A percentile compares a stretch with the other conserved stretches of the same genome.
These are phyloP conservation scores for Rhododendron vialii DNA, from an alignment of 148 eudicot species.

Conservation along the genomic window DNA sequence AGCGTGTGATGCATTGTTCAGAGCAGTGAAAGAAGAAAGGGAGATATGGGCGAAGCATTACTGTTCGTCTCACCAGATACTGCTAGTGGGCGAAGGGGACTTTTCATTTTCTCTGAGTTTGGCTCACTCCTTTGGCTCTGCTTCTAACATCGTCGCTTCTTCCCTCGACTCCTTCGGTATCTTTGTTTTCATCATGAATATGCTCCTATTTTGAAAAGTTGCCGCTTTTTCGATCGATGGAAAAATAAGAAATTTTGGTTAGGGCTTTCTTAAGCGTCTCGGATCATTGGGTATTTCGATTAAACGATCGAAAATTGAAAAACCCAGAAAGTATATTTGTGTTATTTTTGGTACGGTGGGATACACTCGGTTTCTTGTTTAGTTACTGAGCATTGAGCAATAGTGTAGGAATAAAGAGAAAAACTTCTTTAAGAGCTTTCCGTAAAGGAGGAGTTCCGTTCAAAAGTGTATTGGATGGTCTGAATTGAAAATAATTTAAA, in stretches of 20 bases:
- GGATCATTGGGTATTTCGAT: neutral
- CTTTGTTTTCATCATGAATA: neutral
- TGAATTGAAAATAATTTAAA: too few relatives aligned
- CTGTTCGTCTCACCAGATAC: conserved; percentile 34
- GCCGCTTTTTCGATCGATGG: neutral
- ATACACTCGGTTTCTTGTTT: too few relatives aligned
- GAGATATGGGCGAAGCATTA: conserved; percentile 34
- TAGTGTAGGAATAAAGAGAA: too few relatives aligned
- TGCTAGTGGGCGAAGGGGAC: conserved; percentile 51
- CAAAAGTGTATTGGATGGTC: too few relatives aligned
- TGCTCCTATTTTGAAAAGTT: neutral
- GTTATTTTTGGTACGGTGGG: too few relatives aligned
- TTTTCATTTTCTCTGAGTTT: conserved; percentile 39
- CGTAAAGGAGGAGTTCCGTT: too few relatives aligned
- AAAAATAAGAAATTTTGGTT: neutral
- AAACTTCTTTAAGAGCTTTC: too few relatives aligned
- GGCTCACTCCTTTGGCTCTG: conserved; percentile 32
- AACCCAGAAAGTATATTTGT: too few relatives aligned
- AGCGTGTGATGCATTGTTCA: neutral
- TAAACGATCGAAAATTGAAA: too few relatives aligned
- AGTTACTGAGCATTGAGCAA: too few relatives aligned
- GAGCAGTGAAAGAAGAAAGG: conserved; percentile 7
- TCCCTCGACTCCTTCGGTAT: conserved; percentile 31
- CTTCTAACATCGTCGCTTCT: conserved; percentile 33
- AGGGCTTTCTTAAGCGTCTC: conserved; percentile 6